Conservation (phyloP, 31 red algal species). For the Odonthalia washingtoniensis region DNA sequence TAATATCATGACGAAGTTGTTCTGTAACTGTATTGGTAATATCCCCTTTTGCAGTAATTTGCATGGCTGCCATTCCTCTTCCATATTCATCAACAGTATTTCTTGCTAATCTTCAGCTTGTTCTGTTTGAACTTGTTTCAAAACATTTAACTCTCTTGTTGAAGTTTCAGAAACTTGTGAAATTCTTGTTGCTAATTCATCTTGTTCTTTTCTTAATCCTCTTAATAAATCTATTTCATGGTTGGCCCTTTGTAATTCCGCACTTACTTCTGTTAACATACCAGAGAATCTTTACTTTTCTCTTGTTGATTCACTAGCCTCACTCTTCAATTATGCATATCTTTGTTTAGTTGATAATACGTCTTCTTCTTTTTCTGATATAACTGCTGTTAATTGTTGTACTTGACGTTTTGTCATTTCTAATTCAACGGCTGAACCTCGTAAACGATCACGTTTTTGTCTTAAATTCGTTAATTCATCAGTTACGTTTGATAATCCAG, state of each 20-base stretch:
- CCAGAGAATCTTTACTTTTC: constrained; percentile 72
- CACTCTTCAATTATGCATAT: constrained; percentile 49
- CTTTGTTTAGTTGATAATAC: constrained; percentile 48
- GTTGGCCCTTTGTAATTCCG: constrained; percentile 62
- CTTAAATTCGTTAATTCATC: constrained; percentile 41
- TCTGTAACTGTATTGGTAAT: constrained; percentile 58
- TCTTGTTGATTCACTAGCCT: constrained; percentile 46
- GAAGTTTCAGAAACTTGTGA: constrained; percentile 59
- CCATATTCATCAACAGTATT: constrained; percentile 67
- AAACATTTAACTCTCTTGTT: constrained; percentile 47
- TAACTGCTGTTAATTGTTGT: constrained; percentile 42
- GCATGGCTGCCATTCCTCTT: constrained; percentile 16
- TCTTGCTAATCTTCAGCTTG: constrained; percentile 57
- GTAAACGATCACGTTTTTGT: constrained; percentile 43
- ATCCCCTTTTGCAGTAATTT: constrained; percentile 43
- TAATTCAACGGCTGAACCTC: constrained; percentile 45
- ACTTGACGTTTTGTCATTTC: constrained; percentile 40
- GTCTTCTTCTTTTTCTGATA: constrained; percentile 52
- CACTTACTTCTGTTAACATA: constrained; percentile 62
- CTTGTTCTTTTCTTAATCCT: constrained; percentile 61
- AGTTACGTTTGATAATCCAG: constrained; percentile 19
- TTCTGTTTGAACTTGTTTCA: constrained; percentile 63
- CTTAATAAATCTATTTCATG: constrained; percentile 67
- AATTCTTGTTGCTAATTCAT: constrained; percentile 47
- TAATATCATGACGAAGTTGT: constrained; percentile 67